Percentiles rank a stretch among this genome's conserved stretches.
Evolutionary conservation across 495 filamentous ascomycete genomes (phyloP).

Genomic region (Staphylotrichum longicolle): DNA sequence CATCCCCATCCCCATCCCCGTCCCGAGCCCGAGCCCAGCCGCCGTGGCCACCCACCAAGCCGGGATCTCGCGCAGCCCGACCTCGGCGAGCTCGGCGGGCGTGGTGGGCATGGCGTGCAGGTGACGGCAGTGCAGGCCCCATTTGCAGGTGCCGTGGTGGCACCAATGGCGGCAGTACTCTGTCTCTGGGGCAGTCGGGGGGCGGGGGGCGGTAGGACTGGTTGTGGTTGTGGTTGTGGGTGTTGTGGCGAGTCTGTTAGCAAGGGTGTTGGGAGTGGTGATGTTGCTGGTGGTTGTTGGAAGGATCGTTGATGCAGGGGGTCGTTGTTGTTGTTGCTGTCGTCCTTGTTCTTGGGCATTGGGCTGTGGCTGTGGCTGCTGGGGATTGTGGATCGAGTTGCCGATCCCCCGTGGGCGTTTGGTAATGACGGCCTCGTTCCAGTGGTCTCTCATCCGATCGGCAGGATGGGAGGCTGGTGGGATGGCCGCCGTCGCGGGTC

Average conservation of each 20-base stretch:
- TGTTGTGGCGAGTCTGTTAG: background rate
- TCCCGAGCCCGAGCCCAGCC: background rate
- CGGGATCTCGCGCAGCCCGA: conserved; percentile 39
- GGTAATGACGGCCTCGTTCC: background rate
- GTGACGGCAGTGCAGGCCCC: conserved; percentile 41
- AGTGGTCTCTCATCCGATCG: conserved; percentile 19
- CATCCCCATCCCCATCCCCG: background rate
- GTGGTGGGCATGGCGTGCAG: conserved; percentile 44
- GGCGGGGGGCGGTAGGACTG: background rate
- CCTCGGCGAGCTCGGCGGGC: conserved; percentile 33
- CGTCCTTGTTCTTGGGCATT: background rate
- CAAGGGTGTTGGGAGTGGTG: background rate
- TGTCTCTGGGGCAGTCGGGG: background rate
- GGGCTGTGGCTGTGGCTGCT: background rate
- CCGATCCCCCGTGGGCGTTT: background rate
- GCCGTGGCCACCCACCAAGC: conserved; percentile 32
- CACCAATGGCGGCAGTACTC: conserved; percentile 48
- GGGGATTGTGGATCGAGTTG: background rate
- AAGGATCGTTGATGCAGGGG: background rate
- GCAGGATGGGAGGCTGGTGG: conserved; percentile 15
- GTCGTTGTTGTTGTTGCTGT: background rate
- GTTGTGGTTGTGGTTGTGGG: background rate
- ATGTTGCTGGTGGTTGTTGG: conserved; percentile 1
- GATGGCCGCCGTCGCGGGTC: background rate
- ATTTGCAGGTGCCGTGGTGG: conserved; percentile 45